Evolutionary conservation across 805 yeast genomes (phyloP), one percentile per base, ranked within the genome.

Genomic region (Maudiozyma saulgeensis): DNA sequence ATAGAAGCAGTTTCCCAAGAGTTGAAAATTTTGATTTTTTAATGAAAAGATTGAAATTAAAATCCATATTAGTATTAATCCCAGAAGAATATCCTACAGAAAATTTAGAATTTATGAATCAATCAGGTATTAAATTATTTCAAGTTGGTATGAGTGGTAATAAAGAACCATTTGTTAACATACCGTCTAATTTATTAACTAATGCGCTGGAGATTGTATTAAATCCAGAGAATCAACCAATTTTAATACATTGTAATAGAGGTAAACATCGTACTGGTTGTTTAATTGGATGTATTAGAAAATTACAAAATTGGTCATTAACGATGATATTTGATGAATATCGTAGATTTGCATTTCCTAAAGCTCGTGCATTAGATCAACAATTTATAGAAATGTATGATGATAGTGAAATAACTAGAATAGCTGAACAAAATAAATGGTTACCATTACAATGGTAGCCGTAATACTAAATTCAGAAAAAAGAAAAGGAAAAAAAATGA

Each of bases 221-320:
- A 15, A 75, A 93, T 59, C 96, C 97, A 0, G 81, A 64, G 21
- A 91, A 93, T 66, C 98, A 89, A 51, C 99, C 99, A 1, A 72
- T 93, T 12, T 71, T 93, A 54, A 87, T 93, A 42, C 99, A 93
- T 66, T 93, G 99, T 68, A 93, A 93, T 68, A 72, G 96, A 51
- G 99, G 99, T 11, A 93, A 91, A 65, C 99, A 93, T 66, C 75
- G 99, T 57, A 93, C 99, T 0, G 99, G 99, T 0, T 93, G 98
- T 66, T 73, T 93, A 15, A 90, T 93, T 31, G 99, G 99, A 2
- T 91, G 96, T 61, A 74, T 93, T 34, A 71, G 99, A 52, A 74
- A 93, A 58, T 68, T 90, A 47, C 98, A 91, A 62, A 81, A 82
- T 52, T 93, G 99, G 99, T 83, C 95, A 2, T 68, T 89, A 54